phyloP scores from a whole-genome alignment of 2,329 filamentous ascomycete species.

The Cytospora piceae region DNA sequence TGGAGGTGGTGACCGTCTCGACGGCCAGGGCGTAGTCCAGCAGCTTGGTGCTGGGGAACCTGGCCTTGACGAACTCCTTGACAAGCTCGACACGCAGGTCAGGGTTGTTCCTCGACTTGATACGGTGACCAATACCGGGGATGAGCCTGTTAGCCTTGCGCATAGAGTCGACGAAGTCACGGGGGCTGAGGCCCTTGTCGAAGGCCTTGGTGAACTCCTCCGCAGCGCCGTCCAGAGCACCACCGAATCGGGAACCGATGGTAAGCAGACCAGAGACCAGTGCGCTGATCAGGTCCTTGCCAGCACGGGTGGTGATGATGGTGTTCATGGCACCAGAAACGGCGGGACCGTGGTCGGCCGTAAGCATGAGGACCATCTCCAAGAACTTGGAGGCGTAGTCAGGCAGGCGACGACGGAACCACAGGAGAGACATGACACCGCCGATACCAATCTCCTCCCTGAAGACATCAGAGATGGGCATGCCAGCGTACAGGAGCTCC shows the following conservation, averaged over 20 bases:
- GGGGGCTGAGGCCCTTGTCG: slow-evolving; percentile 96
- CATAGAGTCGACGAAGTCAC: slow-evolving; percentile 99
- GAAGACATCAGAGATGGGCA: slow-evolving; percentile 99
- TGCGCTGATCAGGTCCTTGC: slow-evolving; percentile 96
- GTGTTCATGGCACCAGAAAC: slow-evolving; percentile 99
- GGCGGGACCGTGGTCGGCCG: slow-evolving; percentile 96
- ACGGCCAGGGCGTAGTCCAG: slow-evolving; percentile 98
- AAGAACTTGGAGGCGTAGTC: slow-evolving; percentile 98
- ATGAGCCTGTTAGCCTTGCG: slow-evolving; percentile 99
- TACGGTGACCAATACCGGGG: slow-evolving; percentile 97
- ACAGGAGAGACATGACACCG: slow-evolving; percentile 99
- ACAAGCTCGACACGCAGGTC: slow-evolving; percentile 99
- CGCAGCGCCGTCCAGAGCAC: slow-evolving; percentile 94
- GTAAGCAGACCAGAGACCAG: slow-evolving; percentile 96
- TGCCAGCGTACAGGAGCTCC: slow-evolving; percentile 96
- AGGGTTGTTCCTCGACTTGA: slow-evolving; percentile 99
- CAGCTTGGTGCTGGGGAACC: slow-evolving; percentile 97
- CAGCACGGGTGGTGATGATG: slow-evolving; percentile 98
- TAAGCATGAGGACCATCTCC: slow-evolving; percentile 99
- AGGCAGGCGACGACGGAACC: slow-evolving; percentile 98
- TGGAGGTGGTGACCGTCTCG: slow-evolving; percentile 96
- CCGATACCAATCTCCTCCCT: slow-evolving; percentile 98
- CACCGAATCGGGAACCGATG: slow-evolving; percentile 97
- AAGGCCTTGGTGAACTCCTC: slow-evolving; percentile 99
- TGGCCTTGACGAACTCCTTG: slow-evolving; percentile 97